Evolutionary conservation across 495 filamentous ascomycete genomes (phyloP), one percentile per base, ranked within the genome.

Genomic region (Collariella sp.): DNA sequence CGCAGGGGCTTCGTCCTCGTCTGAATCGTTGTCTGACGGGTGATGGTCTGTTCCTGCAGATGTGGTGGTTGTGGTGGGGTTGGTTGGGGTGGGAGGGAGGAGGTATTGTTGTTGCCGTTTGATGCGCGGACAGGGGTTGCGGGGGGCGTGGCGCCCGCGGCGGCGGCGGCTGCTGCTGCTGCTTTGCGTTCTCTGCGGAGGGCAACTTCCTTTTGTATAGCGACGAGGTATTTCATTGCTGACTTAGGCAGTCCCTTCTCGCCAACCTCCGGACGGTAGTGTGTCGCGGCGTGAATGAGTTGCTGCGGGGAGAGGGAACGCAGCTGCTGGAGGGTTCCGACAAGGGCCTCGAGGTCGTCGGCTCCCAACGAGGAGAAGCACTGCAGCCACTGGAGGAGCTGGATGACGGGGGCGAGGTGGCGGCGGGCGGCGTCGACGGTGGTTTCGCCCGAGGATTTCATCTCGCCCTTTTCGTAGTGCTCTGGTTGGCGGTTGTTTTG

Each of bases 371-470:
- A 95, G 3, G 93, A 96, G 68, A 96, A 96, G 67, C 89, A 95
- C 65, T 99, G 93, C 33, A 99, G 74, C 93, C 93, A 99, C 67
- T 99, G 93, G 7, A 99, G 77, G 1, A 99, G 78, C 66, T 99
- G 94, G 35, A 97, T 91, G 26, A 95, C 80, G 7, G 94, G 93
- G 1, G 85, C 85, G 10, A 99, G 75, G 65, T 99, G 91, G 50
- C 81, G 79, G 24, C 88, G 79, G 35, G 91, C 83, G 20, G 89
- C 77, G 11, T 96, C 91, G 19, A 91, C 72, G 1, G 86, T 91
- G 43, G 79, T 85, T 62, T 97, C 94, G 2, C 94, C 94, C 1
- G 82, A 89, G n/a, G 86, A 81, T 5, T 77, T 83, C 69, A 86
- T 91, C 29, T 91, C 87, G 9, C 91, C 93, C 54, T 88, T 85